Percentiles rank a stretch among this genome's conserved stretches.
Evolutionary conservation across 371 early-diverging fungal genomes (phyloP).

Genomic region (Mucor sp.): DNA sequence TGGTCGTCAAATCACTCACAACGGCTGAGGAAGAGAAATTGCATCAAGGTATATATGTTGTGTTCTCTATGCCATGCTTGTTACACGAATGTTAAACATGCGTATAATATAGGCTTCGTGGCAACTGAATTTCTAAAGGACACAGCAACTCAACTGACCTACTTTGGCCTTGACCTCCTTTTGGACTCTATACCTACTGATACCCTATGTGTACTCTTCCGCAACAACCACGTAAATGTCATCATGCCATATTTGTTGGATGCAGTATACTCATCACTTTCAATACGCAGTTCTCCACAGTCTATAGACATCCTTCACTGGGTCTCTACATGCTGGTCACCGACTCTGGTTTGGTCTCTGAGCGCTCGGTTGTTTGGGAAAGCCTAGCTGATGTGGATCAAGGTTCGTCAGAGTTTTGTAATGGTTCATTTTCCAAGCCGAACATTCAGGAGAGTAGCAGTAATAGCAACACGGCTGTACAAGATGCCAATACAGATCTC

Average conservation of each 20-base stretch:
- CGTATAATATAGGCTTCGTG: constrained; percentile 44
- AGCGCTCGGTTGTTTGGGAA: constrained; percentile 76
- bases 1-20: not conserved
- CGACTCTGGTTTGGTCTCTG: constrained; percentile 78
- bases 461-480: constrained; percentile 17
- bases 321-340: constrained; percentile 83
- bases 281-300: constrained; percentile 68
- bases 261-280: too few species aligned
- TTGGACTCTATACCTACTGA: constrained; percentile 62
- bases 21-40: constrained; percentile 29
- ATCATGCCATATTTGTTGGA: not conserved
- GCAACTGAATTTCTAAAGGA: constrained; percentile 67
- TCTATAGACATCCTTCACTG: constrained; percentile 67
- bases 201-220: constrained; percentile 78
- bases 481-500: constrained; percentile 31
- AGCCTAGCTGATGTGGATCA: constrained; percentile 72
- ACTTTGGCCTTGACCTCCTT: constrained; percentile 72
- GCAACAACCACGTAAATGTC: constrained; percentile 85
- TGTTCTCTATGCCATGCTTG: not conserved
- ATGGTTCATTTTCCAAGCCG: constrained; percentile 57
- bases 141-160: constrained; percentile 86
- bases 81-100: not conserved
- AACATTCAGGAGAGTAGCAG: constrained; percentile 17
- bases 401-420: constrained; percentile 64
- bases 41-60: constrained; percentile 28